These are phyloP conservation scores for Pythium aquatile DNA, from an alignment of 352 stramenopile species.

Conservation along the genomic window DNA sequence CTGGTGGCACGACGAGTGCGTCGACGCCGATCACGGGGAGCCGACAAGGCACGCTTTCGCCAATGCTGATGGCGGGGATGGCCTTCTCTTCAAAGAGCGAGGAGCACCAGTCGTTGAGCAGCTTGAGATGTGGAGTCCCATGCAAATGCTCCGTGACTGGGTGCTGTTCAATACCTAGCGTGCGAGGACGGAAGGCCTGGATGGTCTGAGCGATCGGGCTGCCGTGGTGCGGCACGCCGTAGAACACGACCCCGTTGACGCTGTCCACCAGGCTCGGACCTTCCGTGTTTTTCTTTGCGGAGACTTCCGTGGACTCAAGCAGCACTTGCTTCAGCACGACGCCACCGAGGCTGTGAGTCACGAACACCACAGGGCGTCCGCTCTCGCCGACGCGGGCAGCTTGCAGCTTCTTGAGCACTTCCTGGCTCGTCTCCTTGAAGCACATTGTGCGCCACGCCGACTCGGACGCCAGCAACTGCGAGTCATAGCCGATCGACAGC, in stretches of 20 bases:
- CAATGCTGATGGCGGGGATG: slow-evolving; percentile 64
- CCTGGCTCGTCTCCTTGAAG: slow-evolving; percentile 65
- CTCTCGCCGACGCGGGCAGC: slow-evolving; percentile 57
- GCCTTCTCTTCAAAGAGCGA: slow-evolving; percentile 47
- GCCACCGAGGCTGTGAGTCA: slow-evolving; percentile 85
- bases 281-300: background rate
- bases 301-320: slow-evolving; percentile 36
- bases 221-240: slow-evolving; percentile 76
- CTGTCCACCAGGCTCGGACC: slow-evolving; percentile 43
- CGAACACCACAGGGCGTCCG: slow-evolving; percentile 73
- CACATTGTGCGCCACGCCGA: slow-evolving; percentile 73
- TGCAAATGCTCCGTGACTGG: slow-evolving; percentile 74
- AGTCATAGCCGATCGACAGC: slow-evolving; percentile 81
- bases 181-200: slow-evolving; percentile 50
- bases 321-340: slow-evolving; percentile 83
- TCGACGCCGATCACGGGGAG: slow-evolving; percentile 70
- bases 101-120: slow-evolving; percentile 79
- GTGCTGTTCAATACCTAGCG: slow-evolving; percentile 53
- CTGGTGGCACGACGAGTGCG: slow-evolving; percentile 64
- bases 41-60: slow-evolving; percentile 60
- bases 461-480: slow-evolving; percentile 70
- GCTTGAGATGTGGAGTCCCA: slow-evolving; percentile 68
- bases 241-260: slow-evolving; percentile 77
- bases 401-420: slow-evolving; percentile 61
- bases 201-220: slow-evolving; percentile 69